Base-by-base conservation (phyloP, 1,284 basidiomycete genomes). In the Trametes hirsuta region DNA sequence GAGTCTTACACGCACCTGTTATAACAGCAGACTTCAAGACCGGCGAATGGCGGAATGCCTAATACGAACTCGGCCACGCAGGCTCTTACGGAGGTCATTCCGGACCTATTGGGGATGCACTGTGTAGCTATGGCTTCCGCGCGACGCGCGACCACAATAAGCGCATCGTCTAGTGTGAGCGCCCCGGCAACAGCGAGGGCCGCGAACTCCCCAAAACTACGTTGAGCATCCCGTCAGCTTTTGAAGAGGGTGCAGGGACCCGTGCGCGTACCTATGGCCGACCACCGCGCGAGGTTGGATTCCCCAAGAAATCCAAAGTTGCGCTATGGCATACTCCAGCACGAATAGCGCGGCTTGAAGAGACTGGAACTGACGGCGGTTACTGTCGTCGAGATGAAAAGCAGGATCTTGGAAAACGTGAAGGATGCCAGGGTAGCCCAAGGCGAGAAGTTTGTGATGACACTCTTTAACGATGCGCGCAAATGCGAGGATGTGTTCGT, bases 171-270 rank as follows among this genome's bases (percentile, higher is more conserved):
- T 18, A 89, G 70, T 0, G 75, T 75, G 14, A 91, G 64, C 1
- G 88, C 84, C 0, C 76, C 80, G 0, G 87, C 84, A 18, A 78
- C 72, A 6, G 84, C 84, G 42, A 90, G 77, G 4, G 87, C 87
- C 2, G 83, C 84, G 59, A 89, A 91, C 74, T 91, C 89, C 46
- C 89, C 89, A 36, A 90, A 78, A 68, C 87, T 89, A 34, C 25
- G 9, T 6, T 4, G 30, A 8, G 11, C 9, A n/a, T 49, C 9
- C 0, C 2, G 4, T 2, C 6, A 3, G 10, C 10, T 5, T 12
- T 34, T 6, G 14, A n/a, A 34, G 10, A 10, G 2, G 34, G 4
- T 25, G 9, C 4, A n/a, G 37, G 18, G 18, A 42, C 36, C 21
- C 44, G 46, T 15, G 18, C 47, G 59, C 78, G 59, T 55, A 88